Evolutionary conservation across 257 asterid species (phyloP), one percentile per base, ranked within the genome.

Genomic region (Capsicum pubescens): DNA sequence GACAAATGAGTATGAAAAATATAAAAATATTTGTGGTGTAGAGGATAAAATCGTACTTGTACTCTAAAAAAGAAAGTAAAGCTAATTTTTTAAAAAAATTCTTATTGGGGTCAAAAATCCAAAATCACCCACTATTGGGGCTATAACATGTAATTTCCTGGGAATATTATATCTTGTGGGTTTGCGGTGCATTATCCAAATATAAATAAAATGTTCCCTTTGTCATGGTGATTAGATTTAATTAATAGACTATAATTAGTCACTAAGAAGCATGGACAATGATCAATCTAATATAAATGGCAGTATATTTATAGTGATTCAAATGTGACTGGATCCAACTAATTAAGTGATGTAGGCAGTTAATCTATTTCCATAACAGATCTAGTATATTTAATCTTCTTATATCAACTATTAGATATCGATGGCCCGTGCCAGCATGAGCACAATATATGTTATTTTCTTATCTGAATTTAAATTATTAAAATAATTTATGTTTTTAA

Each of bases 241-340:
- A 74, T 50, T 50, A 50, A 60, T 84, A 66, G 56, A 57, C 55
- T 69, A 85, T 79, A 79, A 85, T 67, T 35, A 74, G 74, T 54
- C 36, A 70, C 59, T 61, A 26, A 83, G 35, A 84, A 77, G 77
- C 85, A 79, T 70, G 90, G 71, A 84, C 82, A 71, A 81, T 82
- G 71, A 84, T 50, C 60, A 74, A 50, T 74, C 80, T 19, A 50
- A 26, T 64, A 57, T 15, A 26, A 48, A 74, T 74, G 19, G 26
- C 1, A 26, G 39, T 48, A 60, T 83, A 77, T 81, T 77, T 13
- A 79, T 83, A 87, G 79, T 72, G 85, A 80, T 85, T 81, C 82
- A 85, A 82, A 83, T 54, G 79, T 63, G 85, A 79, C 78, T 80
- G 87, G 90, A 85, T 87, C 90, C 87, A 80, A 87, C 86, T 83